Base-by-base conservation (phyloP, 805 yeast species). In the Wickerhamiella australiensis region DNA sequence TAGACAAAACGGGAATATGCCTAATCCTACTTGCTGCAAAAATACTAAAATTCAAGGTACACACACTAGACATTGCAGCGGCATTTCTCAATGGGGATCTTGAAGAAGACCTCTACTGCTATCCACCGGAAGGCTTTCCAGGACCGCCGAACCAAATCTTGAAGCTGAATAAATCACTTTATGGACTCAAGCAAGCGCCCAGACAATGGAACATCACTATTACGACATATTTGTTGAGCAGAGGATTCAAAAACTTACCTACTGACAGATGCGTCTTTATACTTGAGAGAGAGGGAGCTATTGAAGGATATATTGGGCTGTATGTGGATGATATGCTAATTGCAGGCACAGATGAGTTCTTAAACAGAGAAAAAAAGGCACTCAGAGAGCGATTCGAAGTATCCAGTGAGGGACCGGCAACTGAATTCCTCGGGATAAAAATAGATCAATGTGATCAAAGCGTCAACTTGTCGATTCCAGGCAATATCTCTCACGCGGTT, bases 111-210 rank as follows among this genome's bases (percentile, higher is more conserved):
- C 12, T 38, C 17, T 38, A 38, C n/a, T 33, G 42, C 17, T n/a
- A 5, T 11, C 42, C 42, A 3, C 27, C 27, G 5, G 27, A 38
- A 21, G 42, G 23, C 15, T 6, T 7, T 12, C 5, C 7, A n/a
- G 18, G 5, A 3, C 42, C 42, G 11, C 23, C 8, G 26, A 27
- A 27, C 17, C 42, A 38, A 7, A 4, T 38, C 5, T 6, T 12
- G 6, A 21, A 23, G 7, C 33, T 41, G n/a, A 7, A 23, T 20
- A 22, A 25, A 17, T 5, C 33, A 4, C 6, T 41, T n/a, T 41
- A 25, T n/a, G 44, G 44, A 3, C 33, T 41, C 20, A 41, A 41
- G 15, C 44, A 41, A 25, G 44, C 44, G 7, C 44, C 44, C 17
- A 18, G 44, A 5, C 33, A 41, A 41, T 41, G 44, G 44, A 8